Evolutionary conservation across 2,329 filamentous ascomycete species (phyloP).

Genomic region (Knufia petricola): DNA sequence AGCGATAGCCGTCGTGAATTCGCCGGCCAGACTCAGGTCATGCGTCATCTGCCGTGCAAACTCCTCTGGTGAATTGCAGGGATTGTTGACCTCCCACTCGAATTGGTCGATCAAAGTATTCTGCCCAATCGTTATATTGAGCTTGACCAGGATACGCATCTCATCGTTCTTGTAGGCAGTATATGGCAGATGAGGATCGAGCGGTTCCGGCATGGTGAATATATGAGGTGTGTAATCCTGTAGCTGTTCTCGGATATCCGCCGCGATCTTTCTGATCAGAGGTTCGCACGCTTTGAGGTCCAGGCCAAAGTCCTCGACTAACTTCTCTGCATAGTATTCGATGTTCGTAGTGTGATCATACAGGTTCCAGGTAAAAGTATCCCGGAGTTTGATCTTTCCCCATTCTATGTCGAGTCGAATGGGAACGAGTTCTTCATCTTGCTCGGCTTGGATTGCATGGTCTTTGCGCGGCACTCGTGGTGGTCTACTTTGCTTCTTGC

Average conservation of each 20-base stretch:
- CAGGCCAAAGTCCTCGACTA: slow-evolving; percentile 77
- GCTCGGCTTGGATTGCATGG: slow-evolving; percentile 74
- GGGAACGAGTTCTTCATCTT: slow-evolving; percentile 83
- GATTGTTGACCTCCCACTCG: slow-evolving; percentile 98
- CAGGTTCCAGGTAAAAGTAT: slow-evolving; percentile 98
- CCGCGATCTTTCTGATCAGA: slow-evolving; percentile 53
- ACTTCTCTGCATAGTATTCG: slow-evolving; percentile 75
- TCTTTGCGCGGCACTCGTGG: slow-evolving; percentile 71
- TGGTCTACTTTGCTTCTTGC: slow-evolving; percentile 62
- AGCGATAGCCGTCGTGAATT: slow-evolving; percentile 94
- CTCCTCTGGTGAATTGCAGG: slow-evolving; percentile 84
- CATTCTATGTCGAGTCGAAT: slow-evolving; percentile 87
- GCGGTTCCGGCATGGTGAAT: slow-evolving; percentile 76
- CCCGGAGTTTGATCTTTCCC: slow-evolving; percentile 89
- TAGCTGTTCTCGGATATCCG: slow-evolving; percentile 76
- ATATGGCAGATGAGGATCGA: slow-evolving; percentile 85
- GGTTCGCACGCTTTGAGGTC: slow-evolving; percentile 54
- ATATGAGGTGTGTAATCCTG: slow-evolving; percentile 89
- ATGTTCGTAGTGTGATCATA: slow-evolving; percentile 75
- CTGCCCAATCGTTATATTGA: slow-evolving; percentile 94
- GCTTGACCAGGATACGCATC: slow-evolving; percentile 90
- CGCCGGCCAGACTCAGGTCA: slow-evolving; percentile 82
- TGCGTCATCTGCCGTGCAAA: slow-evolving; percentile 83
- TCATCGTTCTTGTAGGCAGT: slow-evolving; percentile 96
- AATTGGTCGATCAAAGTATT: slow-evolving; percentile 95